phyloP scores from a whole-genome alignment of 768 basidiomycete genomes.

The Trametes sanguinea region DNA sequence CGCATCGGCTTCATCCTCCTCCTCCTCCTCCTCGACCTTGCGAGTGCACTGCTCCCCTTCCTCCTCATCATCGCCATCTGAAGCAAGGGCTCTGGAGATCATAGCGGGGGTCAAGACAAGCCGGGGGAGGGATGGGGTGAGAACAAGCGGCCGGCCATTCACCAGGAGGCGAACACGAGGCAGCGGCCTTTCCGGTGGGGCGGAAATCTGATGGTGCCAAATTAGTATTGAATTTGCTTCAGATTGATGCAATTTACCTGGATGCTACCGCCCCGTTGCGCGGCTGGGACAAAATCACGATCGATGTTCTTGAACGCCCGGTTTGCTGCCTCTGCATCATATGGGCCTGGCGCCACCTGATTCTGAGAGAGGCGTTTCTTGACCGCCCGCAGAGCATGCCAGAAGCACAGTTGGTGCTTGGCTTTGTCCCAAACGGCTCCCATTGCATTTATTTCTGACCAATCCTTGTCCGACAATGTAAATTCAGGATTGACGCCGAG shows the following conservation, averaged over 20 bases:
- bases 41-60: not conserved
- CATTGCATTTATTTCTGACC: slow-evolving; percentile 39
- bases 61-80: too few relatives aligned
- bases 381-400: slow-evolving; percentile 37
- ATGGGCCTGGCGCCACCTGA: not conserved
- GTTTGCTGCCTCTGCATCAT: not conserved
- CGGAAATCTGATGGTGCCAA: not conserved
- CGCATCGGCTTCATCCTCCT: too few relatives aligned
- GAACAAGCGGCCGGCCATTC: slow-evolving; percentile 5
- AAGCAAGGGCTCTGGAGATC: not conserved
- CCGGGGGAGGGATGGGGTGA: not conserved
- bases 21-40: not conserved
- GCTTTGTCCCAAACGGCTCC: slow-evolving; percentile 29
- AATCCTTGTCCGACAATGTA: slow-evolving; percentile 38
- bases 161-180: slow-evolving; percentile 1
- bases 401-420: slow-evolving; percentile 43
- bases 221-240: not conserved
- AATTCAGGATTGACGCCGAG: slow-evolving; percentile 29
- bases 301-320: not conserved
- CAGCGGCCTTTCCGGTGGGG: not conserved
- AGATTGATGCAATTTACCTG: not conserved
- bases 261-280: not conserved
- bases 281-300: not conserved
- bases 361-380: slow-evolving; percentile 26
- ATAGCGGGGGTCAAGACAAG: not conserved